Conservation (phyloP, 495 filamentous ascomycete genomes). For the Trichodelitschia bisporula region DNA sequence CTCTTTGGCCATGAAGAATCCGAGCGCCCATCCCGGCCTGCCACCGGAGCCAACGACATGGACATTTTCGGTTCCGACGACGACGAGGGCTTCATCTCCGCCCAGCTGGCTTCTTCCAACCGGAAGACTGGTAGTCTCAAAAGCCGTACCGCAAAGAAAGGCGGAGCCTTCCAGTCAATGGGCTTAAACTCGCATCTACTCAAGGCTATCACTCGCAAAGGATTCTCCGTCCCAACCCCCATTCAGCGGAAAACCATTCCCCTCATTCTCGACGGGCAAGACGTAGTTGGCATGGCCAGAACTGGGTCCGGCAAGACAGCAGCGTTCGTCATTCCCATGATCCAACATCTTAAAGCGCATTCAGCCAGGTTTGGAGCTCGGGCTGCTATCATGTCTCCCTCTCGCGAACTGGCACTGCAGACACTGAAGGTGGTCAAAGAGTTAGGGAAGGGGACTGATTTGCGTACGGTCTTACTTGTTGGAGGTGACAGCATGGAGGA, state of each 20-base stretch:
- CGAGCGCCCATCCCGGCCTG: conserved; percentile 16
- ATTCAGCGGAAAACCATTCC: conserved; percentile 96
- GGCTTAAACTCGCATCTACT: conserved; percentile 59
- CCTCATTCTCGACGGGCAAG: conserved; percentile 60
- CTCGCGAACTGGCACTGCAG: conserved; percentile 78
- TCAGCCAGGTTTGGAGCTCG: conserved; percentile 63
- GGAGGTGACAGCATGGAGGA: conserved; percentile 93
- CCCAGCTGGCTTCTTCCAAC: conserved; percentile 60
- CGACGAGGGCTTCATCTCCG: conserved; percentile 76
- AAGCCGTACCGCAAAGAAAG: conserved; percentile 69
- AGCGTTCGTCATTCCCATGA: conserved; percentile 94
- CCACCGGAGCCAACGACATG: neutral
- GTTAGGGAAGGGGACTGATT: conserved; percentile 66
- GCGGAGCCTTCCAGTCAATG: conserved; percentile 93
- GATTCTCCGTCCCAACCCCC: conserved; percentile 84
- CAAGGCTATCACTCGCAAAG: conserved; percentile 75
- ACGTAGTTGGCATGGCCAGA: conserved; percentile 93
- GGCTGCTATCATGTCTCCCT: conserved; percentile 71
- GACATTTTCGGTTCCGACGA: conserved; percentile 31
- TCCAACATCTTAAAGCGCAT: conserved; percentile 79
- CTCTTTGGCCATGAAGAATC: conserved; percentile 35
- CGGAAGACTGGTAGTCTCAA: conserved; percentile 62
- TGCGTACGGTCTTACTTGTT: conserved; percentile 69
- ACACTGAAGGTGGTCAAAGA: conserved; percentile 93
- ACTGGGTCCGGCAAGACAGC: conserved; percentile 95